Percentiles rank a stretch among this genome's conserved stretches.
Evolutionary conservation across 768 basidiomycete species (phyloP).

Genomic region (Kondoa malvinella): DNA sequence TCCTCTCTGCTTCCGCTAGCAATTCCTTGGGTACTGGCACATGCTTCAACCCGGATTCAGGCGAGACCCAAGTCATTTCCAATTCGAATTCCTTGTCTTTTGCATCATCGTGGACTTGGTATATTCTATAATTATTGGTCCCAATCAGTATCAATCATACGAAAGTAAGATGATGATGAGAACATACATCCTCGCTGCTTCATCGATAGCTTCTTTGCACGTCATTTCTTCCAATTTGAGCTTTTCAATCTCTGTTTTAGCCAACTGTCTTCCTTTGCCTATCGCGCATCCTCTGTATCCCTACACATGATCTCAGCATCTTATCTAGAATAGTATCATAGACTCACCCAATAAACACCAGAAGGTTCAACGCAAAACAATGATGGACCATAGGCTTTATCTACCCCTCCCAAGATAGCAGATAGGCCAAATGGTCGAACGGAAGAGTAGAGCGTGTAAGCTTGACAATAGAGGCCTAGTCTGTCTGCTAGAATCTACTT

Average conservation of each 20-base stretch:
- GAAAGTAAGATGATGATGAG: not conserved
- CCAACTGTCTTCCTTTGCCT: constrained; percentile 92
- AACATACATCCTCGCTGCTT: constrained; percentile 86
- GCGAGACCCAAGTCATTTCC: constrained; percentile 90
- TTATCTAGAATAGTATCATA: not conserved
- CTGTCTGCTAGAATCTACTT: constrained; percentile 60
- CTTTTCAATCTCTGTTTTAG: constrained; percentile 97
- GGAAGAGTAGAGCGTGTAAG: constrained; percentile 92
- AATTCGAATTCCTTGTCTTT: constrained; percentile 98
- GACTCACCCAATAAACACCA: constrained; percentile 71
- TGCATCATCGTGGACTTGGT: constrained; percentile 90
- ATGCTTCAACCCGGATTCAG: constrained; percentile 64
- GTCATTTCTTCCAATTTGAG: constrained; percentile 67
- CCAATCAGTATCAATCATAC: not conserved
- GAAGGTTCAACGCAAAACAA: constrained; percentile 88
- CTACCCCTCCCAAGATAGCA: constrained; percentile 73
- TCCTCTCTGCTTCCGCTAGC: constrained; percentile 63
- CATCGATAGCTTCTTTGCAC: constrained; percentile 66
- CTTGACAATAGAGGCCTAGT: constrained; percentile 73
- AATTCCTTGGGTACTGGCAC: constrained; percentile 70
- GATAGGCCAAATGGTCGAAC: constrained; percentile 94
- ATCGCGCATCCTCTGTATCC: constrained; percentile 94
- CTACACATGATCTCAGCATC: constrained; percentile 33
- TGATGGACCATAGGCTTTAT: constrained; percentile 48
- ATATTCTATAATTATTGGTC: constrained; percentile 46